phyloP scores from a whole-genome alignment of 306 rosid species.

The Prunus dulcis region DNA sequence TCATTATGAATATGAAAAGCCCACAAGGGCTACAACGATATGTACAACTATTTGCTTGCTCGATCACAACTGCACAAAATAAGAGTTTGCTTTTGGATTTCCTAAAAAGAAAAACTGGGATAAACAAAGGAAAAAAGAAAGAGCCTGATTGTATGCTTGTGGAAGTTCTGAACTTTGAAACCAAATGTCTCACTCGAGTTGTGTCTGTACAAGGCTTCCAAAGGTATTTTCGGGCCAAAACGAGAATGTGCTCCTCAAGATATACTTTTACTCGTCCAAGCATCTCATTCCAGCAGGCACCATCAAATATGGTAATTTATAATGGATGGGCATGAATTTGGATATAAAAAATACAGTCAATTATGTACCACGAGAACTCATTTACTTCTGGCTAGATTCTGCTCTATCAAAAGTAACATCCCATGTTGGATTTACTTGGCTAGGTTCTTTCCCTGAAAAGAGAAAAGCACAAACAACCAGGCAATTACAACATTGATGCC shows the following conservation, averaged over 20 bases:
- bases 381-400: slow-evolving; percentile 17
- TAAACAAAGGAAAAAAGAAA: too few relatives aligned
- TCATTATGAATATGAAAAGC: background rate
- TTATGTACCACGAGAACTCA: background rate
- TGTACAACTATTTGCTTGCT: background rate
- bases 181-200: background rate
- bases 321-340: background rate
- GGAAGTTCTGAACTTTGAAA: slow-evolving; percentile 5
- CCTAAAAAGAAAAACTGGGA: background rate
- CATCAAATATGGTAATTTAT: background rate
- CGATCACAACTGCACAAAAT: slow-evolving; percentile 1
- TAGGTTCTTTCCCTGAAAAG: slow-evolving; percentile 36
- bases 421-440: slow-evolving; percentile 27
- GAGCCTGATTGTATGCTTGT: background rate
- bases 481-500: slow-evolving; percentile 21
- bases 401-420: slow-evolving; percentile 18
- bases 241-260: background rate
- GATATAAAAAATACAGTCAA: background rate
- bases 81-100: background rate
- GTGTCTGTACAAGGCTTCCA: background rate
- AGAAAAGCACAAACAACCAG: slow-evolving; percentile 28
- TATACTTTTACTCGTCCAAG: background rate
- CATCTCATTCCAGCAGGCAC: background rate
- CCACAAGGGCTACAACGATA: background rate
- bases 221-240: background rate